phyloP scores from a whole-genome alignment of 225 moss, liverwort and hornwort genomes.

The Thuidium tamariscinum region DNA sequence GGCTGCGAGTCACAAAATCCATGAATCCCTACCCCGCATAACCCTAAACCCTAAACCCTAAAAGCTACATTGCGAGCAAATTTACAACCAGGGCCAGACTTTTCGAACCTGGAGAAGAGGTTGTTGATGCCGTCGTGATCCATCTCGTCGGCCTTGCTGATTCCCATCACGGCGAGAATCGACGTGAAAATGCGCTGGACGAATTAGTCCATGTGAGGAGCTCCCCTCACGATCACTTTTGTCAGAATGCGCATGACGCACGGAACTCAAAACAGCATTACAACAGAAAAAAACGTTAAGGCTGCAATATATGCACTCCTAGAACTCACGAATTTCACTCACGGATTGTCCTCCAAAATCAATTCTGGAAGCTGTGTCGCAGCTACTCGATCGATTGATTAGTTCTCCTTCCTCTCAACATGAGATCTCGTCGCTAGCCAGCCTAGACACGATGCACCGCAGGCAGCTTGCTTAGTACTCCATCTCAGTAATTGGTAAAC shows the following conservation, averaged over 20 bases:
- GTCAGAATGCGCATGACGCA: background rate
- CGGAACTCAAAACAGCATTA: background rate
- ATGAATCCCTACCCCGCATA: background rate
- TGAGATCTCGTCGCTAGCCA: background rate
- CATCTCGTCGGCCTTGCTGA: slow-evolving; percentile 21
- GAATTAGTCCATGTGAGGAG: background rate
- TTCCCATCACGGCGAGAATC: slow-evolving; percentile 2
- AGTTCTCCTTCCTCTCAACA: background rate
- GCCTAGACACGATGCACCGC: background rate
- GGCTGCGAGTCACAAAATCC: background rate
- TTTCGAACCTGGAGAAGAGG: slow-evolving; percentile 9
- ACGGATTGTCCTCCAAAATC: background rate
- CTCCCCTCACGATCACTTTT: background rate
- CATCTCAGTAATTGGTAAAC: background rate
- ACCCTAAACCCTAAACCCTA: background rate
- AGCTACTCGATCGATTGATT: background rate
- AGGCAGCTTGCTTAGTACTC: background rate
- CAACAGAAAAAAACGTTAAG: background rate
- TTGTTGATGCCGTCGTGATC: background rate
- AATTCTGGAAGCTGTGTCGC: background rate
- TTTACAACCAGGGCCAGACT: background rate
- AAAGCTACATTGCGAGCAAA: background rate
- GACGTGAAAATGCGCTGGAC: background rate
- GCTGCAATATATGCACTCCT: background rate
- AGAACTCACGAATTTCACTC: background rate